Evolutionary conservation across 345 rosid species (phyloP), one percentile per base, ranked within the genome.

Genomic region (Streptanthus diversifolius): DNA sequence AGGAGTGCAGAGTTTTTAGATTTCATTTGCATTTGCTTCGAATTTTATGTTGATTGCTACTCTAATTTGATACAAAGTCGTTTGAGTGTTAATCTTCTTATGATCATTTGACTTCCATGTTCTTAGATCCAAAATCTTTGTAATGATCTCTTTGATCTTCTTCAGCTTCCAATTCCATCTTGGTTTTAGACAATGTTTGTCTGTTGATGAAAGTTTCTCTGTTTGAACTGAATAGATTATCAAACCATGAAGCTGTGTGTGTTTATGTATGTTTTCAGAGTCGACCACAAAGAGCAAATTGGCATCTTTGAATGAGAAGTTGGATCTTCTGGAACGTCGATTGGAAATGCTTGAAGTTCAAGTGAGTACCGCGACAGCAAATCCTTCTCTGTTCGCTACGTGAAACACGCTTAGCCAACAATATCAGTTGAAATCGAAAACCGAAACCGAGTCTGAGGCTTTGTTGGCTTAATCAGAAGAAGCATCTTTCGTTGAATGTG

Each of bases 241-340:
- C 8, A 33, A 33, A 70, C n/a, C 8, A 17, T 44, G 30, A 66
- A 27, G 24, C n/a, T 51, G 49, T 67, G 51, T 73, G 70, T 56
- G 29, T 58, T 19, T 58, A 56, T 67, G 53, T 29, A 18, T 71
- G 41, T 35, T 5, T 74, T 7, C 77, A 91, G 97, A 95, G 78
- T 87, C 98, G 6, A 92, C 98, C 0, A 95, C 97, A 14, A 95
- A 92, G 86, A 82, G 87, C 85, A 95, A 92, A 58, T 76, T 95
- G 74, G 90, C 93, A 2, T 78, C 89, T 3, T 78, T 95, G 79
- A 95, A 91, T 72, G 96, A 87, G 81, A 91, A 95, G 80, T 85
- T 95, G 1, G 90, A 95, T 67, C 86, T 87, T 3, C 76, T 95
- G 72, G 99, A 95, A 77, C 96, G 93, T 51, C 90, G 97, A 12